Base-by-base conservation (phyloP, 768 basidiomycete species). In the Serendipita vermifera region DNA sequence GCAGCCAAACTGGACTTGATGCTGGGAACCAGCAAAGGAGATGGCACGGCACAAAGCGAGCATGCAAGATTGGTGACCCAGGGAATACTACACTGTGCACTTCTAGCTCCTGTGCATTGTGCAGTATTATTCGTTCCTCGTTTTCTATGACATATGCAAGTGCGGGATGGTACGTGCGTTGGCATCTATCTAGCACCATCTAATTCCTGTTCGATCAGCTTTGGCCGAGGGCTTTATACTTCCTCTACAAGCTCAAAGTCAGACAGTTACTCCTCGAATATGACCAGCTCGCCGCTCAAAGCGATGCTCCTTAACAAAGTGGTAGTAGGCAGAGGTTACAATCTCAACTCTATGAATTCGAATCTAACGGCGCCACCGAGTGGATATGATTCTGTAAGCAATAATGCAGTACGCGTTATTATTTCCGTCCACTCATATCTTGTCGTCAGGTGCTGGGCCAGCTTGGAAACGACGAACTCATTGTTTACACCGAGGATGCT, bases 241-340 rank as follows among this genome's bases (percentile, higher is more conserved):
- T 82, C 82, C 3, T 80, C 81, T n/a, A 85, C 83, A 1, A 83
- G 83, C n/a, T 85, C 83, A 5, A 85, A 85, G 76, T 57, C 75
- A 59, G 2, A 3, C 33, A 2, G 3, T 24, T 15, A 32, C 51
- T 43, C 59, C 17, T 14, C 7, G 9, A 71, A 69, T 54, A 83
- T 82, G 58, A 71, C 75, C 54, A 76, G 74, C 58, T 68, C 73
- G 38, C 80, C 0, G 65, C 67, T 77, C 59, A 83, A 83, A 60
- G 79, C 79, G 0, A 81, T 85, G 35, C 72, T 85, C n/a, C 68
- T 85, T 55, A 85, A 83, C 67, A 85, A 84, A 62, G 83, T 85
- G 17, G 70, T 84, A 13, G 82, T 83, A 22, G 83, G 83, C 26
- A 81, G 78, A 61, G 82, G 81, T 3, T 78, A 74, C 62, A 86